Percentiles rank a stretch among this genome's conserved stretches.
Evolutionary conservation across 2,329 filamentous ascomycete genomes (phyloP).

Genomic region (Lasiodiplodia hormozganensis): DNA sequence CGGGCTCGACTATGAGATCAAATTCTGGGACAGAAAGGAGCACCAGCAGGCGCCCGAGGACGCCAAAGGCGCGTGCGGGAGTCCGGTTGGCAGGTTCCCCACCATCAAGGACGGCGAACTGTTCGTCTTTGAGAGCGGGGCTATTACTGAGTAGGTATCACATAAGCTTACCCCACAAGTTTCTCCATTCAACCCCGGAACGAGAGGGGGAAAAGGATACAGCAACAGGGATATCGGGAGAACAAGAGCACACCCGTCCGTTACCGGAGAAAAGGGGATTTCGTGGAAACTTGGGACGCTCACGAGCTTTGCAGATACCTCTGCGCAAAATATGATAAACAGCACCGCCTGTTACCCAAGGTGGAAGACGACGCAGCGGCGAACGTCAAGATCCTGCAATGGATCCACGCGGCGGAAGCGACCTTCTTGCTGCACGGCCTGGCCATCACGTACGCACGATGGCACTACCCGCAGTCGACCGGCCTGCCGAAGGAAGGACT

Average conservation of each 20-base stretch:
- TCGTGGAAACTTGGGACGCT: not conserved
- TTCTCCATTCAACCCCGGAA: not conserved
- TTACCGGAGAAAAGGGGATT: too few relatives aligned
- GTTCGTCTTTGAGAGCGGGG: conserved; percentile 54
- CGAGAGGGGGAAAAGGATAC: not conserved
- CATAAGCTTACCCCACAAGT: too few relatives aligned
- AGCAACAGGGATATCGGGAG: not conserved
- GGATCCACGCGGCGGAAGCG: conserved; percentile 56
- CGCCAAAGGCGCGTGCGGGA: conserved; percentile 52
- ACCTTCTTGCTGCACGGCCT: conserved; percentile 55
- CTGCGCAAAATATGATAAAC: conserved; percentile 54
- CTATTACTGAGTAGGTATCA: conserved; percentile 53
- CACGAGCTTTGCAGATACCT: conserved; percentile 49
- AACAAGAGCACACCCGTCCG: not conserved
- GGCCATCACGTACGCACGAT: conserved; percentile 54
- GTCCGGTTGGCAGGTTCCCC: conserved; percentile 55
- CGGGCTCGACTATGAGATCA: conserved; percentile 50
- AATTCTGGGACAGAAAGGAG: conserved; percentile 48
- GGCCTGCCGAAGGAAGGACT: conserved; percentile 38
- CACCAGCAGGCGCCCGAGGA: conserved; percentile 49
- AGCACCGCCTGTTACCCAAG: conserved; percentile 45
- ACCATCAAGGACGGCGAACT: conserved; percentile 51
- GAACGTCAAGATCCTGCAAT: conserved; percentile 50
- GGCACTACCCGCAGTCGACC: conserved; percentile 45
- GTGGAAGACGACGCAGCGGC: conserved; percentile 40